phyloP scores from a whole-genome alignment of 176 grass and related monocot genomes.

The Cenchrus fungigraminus region DNA sequence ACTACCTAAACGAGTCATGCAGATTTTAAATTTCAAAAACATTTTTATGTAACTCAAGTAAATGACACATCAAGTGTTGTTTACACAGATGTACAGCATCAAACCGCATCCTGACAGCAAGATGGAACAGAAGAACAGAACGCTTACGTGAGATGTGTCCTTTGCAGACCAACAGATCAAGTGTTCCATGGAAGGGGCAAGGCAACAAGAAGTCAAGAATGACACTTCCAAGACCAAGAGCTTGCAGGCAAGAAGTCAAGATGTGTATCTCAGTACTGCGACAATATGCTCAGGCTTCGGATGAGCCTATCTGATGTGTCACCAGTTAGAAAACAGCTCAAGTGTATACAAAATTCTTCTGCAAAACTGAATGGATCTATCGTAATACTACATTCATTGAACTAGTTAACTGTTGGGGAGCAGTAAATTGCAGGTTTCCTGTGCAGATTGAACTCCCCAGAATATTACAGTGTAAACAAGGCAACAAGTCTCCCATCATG shows the following conservation, averaged over 20 bases:
- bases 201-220: slow-evolving; percentile 9
- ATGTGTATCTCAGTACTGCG: not conserved
- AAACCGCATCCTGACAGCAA: not conserved
- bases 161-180: not conserved
- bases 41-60: not conserved
- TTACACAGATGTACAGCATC: not conserved
- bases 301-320: slow-evolving; percentile 7
- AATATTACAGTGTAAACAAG: slow-evolving; percentile 31
- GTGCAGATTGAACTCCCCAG: slow-evolving; percentile 28
- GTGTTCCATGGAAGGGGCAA: not conserved
- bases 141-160: not conserved
- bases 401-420: slow-evolving; percentile 32
- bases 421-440: not conserved
- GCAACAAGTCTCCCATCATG: not conserved
- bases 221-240: not conserved
- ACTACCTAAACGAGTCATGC: not conserved
- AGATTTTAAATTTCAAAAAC: not conserved
- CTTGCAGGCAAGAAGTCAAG: not conserved
- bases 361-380: slow-evolving; percentile 24
- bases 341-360: slow-evolving; percentile 40
- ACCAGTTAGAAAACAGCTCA: slow-evolving; percentile 16
- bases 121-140: not conserved
- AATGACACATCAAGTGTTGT: not conserved
- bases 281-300: not conserved
- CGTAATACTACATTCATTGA: slow-evolving; percentile 34